A percentile compares a stretch with the other conserved stretches of the same genome.
Conservation (phyloP, 164 flowering plant genomes). For the Akebia trifoliata region DNA sequence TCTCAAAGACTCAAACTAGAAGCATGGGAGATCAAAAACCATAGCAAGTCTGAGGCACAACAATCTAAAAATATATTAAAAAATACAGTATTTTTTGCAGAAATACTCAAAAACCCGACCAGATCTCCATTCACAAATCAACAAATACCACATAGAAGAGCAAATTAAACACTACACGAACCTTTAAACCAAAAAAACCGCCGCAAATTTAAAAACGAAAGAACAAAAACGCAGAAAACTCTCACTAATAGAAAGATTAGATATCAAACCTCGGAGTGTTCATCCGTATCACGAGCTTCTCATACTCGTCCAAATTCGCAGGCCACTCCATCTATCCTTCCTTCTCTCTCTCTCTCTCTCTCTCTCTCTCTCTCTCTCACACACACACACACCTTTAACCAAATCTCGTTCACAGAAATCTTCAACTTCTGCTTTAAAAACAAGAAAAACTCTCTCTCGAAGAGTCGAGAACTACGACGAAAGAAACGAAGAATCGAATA, state of each 20-base stretch:
- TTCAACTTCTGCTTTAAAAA: background rate
- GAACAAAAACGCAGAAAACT: background rate
- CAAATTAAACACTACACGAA: background rate
- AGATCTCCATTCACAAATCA: too few species aligned
- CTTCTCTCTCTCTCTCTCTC: background rate
- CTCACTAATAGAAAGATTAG: too few species aligned
- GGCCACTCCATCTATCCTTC: constrained; percentile 44
- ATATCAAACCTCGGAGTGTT: constrained; percentile 73
- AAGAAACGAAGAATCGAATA: too few species aligned
- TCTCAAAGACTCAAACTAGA: too few species aligned
- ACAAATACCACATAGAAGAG: background rate
- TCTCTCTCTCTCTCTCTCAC: background rate
- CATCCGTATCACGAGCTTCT: constrained; percentile 82
- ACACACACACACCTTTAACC: too few species aligned
- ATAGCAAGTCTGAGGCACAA: too few species aligned
- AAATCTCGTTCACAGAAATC: background rate
- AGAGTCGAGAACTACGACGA: too few species aligned
- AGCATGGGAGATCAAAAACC: too few species aligned
- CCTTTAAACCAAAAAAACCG: background rate
- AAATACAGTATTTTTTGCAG: too few species aligned
- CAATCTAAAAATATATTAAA: too few species aligned
- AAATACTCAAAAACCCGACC: too few species aligned
- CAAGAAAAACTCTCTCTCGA: too few species aligned
- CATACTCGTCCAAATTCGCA: constrained; percentile 57
- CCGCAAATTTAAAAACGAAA: background rate